Evolutionary conservation across 169 alveolate genomes (phyloP).

Genomic region (Plasmodium inui): DNA sequence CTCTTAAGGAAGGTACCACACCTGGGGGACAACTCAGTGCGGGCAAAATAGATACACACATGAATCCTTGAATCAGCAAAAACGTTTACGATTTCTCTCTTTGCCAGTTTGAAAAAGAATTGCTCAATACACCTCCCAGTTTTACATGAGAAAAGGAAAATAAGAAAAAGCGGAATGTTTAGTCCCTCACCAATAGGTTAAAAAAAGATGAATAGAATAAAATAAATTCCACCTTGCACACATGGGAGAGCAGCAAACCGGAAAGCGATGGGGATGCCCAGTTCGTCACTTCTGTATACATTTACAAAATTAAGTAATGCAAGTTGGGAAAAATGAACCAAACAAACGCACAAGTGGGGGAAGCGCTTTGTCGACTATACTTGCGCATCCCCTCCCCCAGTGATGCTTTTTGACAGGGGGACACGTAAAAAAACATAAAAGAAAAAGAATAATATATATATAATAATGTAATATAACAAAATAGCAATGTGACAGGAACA

Average conservation of each 20-base stretch:
- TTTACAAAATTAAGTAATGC: neutral
- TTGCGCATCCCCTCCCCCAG: neutral
- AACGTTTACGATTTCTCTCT: neutral
- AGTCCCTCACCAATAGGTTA: neutral
- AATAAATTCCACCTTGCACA: conserved; percentile 3
- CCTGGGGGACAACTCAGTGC: neutral
- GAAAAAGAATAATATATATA: neutral
- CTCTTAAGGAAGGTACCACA: neutral
- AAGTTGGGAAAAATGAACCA: conserved; percentile 1
- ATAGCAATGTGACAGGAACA: neutral
- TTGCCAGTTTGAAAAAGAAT: too few relatives aligned
- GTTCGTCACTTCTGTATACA: neutral
- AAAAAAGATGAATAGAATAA: neutral
- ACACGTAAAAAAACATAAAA: neutral
- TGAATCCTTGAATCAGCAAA: neutral
- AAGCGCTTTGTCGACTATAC: neutral
- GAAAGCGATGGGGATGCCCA: neutral
- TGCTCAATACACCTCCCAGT: neutral
- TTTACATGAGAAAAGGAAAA: neutral
- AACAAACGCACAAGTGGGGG: neutral
- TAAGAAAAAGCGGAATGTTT: neutral
- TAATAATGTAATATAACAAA: neutral
- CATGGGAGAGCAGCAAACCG: neutral
- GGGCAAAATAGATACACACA: neutral
- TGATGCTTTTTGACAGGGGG: neutral